Conservation (phyloP, 2,329 filamentous ascomycete species). For the Exophiala lecanii-corni region DNA sequence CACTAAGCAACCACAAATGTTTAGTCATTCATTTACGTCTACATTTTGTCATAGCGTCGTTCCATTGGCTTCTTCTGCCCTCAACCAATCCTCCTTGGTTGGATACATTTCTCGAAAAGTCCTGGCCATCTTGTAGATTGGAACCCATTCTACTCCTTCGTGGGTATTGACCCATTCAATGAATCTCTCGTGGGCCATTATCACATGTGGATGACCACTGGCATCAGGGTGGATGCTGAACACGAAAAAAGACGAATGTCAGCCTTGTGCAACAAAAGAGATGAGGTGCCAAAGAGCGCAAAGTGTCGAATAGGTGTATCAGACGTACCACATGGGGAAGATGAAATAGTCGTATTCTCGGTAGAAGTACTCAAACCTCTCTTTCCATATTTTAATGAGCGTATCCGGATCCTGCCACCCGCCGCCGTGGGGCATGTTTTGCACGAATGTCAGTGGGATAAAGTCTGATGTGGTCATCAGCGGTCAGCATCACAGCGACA, state of each 20-base stretch:
- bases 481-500: neutral
- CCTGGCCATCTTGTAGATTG: neutral
- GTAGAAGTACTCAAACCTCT: slow-evolving; percentile 65
- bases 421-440: slow-evolving; percentile 46
- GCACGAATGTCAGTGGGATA: slow-evolving; percentile 43
- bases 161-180: slow-evolving; percentile 65
- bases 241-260: slow-evolving; percentile 21
- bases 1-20: neutral
- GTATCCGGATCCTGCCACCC: slow-evolving; percentile 56
- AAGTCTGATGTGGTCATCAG: slow-evolving; percentile 1
- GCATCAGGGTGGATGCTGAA: slow-evolving; percentile 70
- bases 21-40: neutral
- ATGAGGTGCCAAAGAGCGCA: neutral
- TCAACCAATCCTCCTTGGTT: neutral
- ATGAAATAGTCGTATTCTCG: slow-evolving; percentile 71
- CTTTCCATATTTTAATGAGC: slow-evolving; percentile 55
- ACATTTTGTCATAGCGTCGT: neutral
- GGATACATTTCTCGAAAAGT: slow-evolving; percentile 1
- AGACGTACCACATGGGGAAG: slow-evolving; percentile 54
- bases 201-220: slow-evolving; percentile 64
- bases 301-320: neutral
- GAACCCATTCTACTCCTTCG: slow-evolving; percentile 44
- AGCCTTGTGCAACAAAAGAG: slow-evolving; percentile 1
- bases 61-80: neutral
- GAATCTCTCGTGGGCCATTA: slow-evolving; percentile 65